Evolutionary conservation across 2,329 filamentous ascomycete species (phyloP).

Genomic region (Bipolaris victoriae): DNA sequence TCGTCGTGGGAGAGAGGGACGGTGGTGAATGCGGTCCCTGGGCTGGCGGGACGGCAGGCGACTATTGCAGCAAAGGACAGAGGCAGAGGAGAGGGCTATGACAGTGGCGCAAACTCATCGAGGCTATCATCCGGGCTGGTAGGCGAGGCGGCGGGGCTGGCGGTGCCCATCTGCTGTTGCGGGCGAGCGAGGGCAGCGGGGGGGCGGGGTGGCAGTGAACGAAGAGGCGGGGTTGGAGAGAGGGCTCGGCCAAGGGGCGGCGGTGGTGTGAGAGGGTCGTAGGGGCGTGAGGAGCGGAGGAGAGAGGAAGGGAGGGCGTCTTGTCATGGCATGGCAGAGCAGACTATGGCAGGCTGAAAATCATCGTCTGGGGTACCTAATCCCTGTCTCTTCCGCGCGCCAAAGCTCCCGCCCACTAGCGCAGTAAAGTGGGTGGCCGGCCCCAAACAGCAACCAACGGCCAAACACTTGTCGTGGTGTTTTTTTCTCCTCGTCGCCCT

Average conservation of each 20-base stretch:
- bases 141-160: slow-evolving; percentile 21
- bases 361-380: slow-evolving; percentile 22
- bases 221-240: slow-evolving; percentile 3
- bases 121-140: slow-evolving; percentile 25
- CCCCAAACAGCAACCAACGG: slow-evolving; percentile 25
- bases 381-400: slow-evolving; percentile 4
- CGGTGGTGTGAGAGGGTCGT: too few species aligned
- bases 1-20: not conserved
- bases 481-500: not conserved
- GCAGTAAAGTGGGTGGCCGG: slow-evolving; percentile 4
- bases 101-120: slow-evolving; percentile 26
- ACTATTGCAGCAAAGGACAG: slow-evolving; percentile 4
- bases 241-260: not conserved
- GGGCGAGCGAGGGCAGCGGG: not conserved
- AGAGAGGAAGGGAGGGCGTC: slow-evolving; percentile 3
- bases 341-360: slow-evolving; percentile 14
- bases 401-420: slow-evolving; percentile 18
- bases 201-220: not conserved
- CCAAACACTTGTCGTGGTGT: slow-evolving; percentile 20
- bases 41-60: not conserved
- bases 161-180: slow-evolving; percentile 23
- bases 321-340: slow-evolving; percentile 13
- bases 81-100: slow-evolving; percentile 13
- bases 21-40: not conserved
- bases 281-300: slow-evolving; percentile 6